Conservation (phyloP, 768 basidiomycete genomes). For the Mycena vitilis region DNA sequence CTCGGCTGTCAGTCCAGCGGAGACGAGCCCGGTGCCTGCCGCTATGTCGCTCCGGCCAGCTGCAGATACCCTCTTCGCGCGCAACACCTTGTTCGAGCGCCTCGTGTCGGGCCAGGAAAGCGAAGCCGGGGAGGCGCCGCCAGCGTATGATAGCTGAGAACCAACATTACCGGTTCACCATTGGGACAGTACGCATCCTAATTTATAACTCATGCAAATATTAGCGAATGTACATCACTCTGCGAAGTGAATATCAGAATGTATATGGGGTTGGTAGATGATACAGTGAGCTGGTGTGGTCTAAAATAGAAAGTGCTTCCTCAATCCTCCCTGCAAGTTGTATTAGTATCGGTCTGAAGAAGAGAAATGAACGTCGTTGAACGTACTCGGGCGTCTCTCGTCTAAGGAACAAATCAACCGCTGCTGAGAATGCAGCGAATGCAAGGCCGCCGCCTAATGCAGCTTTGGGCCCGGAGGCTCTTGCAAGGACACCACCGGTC, state of each 20-base stretch:
- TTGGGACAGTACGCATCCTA: too few relatives aligned
- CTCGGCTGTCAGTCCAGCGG: constrained; percentile 50
- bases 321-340: constrained; percentile 53
- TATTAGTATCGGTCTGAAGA: constrained; percentile 11
- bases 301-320: constrained; percentile 15
- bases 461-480: constrained; percentile 88
- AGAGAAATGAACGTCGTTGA: constrained; percentile 35
- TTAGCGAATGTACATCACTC: neutral
- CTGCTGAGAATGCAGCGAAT: constrained; percentile 94
- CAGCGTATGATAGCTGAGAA: constrained; percentile 61
- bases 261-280: constrained; percentile 25
- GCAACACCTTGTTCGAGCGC: constrained; percentile 74
- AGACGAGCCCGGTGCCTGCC: constrained; percentile 49
- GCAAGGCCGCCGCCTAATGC: constrained; percentile 89
- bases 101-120: constrained; percentile 87
- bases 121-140: constrained; percentile 86
- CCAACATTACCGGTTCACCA: neutral
- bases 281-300: constrained; percentile 30
- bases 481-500: constrained; percentile 88
- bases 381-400: constrained; percentile 84
- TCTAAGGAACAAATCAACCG: constrained; percentile 87
- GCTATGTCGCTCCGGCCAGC: constrained; percentile 44
- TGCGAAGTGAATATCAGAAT: constrained; percentile 8
- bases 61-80: constrained; percentile 52
- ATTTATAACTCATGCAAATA: neutral